Conservation (phyloP, 371 early-diverging fungal genomes). For the Blakeslea trispora region DNA sequence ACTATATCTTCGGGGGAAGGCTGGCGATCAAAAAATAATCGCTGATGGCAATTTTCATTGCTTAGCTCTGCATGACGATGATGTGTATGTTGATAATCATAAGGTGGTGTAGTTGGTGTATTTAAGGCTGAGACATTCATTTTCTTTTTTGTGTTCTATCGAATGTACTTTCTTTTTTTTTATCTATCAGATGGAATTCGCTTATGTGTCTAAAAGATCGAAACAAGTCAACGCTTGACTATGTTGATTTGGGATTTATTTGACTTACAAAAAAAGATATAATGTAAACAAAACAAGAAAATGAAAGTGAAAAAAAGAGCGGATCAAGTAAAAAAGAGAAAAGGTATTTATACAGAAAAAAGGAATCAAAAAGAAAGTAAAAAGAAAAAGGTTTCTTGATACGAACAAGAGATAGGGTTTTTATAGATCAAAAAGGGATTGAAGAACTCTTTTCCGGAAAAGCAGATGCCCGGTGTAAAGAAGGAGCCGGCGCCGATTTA, state of each 20-base stretch:
- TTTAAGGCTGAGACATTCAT: conserved; percentile 30
- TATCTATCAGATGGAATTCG: not conserved
- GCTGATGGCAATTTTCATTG: not conserved
- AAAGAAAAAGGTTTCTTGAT: not conserved
- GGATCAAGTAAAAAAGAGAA: too few species aligned
- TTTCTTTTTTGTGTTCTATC: conserved; percentile 3
- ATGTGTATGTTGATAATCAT: conserved; percentile 20
- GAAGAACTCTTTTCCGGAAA: conserved; percentile 9
- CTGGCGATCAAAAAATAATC: conserved; percentile 15
- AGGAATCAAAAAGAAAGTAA: not conserved
- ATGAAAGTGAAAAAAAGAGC: not conserved
- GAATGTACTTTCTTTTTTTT: not conserved
- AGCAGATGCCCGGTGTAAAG: conserved; percentile 15
- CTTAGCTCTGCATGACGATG: too few species aligned
- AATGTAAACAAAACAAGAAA: not conserved
- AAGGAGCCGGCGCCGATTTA: conserved; percentile 17
- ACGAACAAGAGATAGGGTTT: conserved; percentile 8
- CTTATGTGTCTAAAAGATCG: not conserved
- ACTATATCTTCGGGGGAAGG: conserved; percentile 8
- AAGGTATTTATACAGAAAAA: too few species aligned
- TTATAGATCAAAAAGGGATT: conserved; percentile 15
- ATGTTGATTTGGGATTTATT: too few species aligned
- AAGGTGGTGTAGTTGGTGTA: conserved; percentile 33
- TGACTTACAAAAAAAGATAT: not conserved
- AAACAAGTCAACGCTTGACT: too few species aligned